Conservation (phyloP, 768 basidiomycete genomes). For the Termitomyces sp. region DNA sequence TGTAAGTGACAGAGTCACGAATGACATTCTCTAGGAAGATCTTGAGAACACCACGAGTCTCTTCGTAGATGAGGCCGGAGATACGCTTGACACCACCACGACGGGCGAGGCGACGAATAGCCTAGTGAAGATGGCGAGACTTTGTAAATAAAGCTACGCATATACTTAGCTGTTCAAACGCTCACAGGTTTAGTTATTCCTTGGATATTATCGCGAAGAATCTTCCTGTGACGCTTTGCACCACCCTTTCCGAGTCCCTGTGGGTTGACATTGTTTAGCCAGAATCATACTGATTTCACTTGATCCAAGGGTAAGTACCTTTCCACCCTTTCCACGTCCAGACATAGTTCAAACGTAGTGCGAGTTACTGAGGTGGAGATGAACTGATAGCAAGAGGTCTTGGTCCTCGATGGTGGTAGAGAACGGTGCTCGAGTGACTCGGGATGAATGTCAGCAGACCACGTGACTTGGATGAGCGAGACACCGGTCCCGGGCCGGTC, state of each 20-base stretch:
- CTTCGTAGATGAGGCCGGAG: conserved; percentile 72
- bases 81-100: conserved; percentile 84
- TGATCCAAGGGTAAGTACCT: conserved; percentile 34
- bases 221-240: conserved; percentile 77
- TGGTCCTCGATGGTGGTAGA: conserved; percentile 21
- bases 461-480: conserved; percentile 25
- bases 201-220: conserved; percentile 79
- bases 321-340: conserved; percentile 77
- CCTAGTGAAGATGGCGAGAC: conserved; percentile 45
- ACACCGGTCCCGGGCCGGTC: not conserved
- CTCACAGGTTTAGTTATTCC: conserved; percentile 33
- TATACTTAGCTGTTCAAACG: not conserved
- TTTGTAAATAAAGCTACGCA: conserved; percentile 1
- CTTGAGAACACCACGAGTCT: conserved; percentile 83
- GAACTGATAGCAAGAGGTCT: not conserved
- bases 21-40: conserved; percentile 60
- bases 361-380: not conserved
- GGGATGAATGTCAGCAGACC: conserved; percentile 13
- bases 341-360: conserved; percentile 39
- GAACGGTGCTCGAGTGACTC: too few relatives aligned
- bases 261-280: conserved; percentile 5
- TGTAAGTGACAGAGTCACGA: conserved; percentile 58
- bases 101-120: conserved; percentile 76
- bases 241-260: conserved; percentile 78
- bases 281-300: not conserved